phyloP scores from a whole-genome alignment of 148 eudicot genomes.

The Cornus florida region DNA sequence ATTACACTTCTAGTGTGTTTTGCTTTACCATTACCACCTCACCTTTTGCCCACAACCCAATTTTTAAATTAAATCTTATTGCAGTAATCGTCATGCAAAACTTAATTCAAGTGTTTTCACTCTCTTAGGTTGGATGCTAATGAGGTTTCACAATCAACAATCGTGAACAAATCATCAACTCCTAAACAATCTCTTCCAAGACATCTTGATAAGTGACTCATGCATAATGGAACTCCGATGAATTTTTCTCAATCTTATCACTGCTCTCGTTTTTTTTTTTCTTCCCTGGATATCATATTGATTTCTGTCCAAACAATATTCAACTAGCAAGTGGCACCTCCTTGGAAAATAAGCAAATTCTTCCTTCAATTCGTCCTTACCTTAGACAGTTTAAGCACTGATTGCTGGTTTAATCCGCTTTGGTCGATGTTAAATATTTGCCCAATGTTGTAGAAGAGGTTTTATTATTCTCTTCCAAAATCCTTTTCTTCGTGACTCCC shows the following conservation, averaged over 20 bases:
- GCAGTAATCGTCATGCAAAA: neutral
- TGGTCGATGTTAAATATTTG: neutral
- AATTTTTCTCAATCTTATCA: too few relatives aligned
- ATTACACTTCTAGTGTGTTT: too few relatives aligned
- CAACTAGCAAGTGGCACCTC: too few relatives aligned
- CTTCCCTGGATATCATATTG: too few relatives aligned
- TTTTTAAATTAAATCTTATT: neutral
- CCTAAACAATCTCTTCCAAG: neutral
- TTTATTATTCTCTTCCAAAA: neutral
- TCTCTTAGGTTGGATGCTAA: neutral
- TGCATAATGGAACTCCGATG: neutral
- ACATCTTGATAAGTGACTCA: neutral
- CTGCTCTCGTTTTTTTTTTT: too few relatives aligned
- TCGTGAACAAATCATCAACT: neutral
- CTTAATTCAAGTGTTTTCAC: neutral
- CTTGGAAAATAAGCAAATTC: neutral
- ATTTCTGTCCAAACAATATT: too few relatives aligned
- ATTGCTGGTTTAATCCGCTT: neutral
- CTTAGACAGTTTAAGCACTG: neutral
- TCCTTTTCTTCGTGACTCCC: neutral
- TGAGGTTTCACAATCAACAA: neutral
- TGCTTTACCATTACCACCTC: too few relatives aligned
- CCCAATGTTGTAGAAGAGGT: neutral
- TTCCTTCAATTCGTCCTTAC: neutral
- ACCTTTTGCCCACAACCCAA: neutral